These are phyloP conservation scores for Plasmodium vivax DNA, from an alignment of 169 alveolate species.

Conservation along the genomic window DNA sequence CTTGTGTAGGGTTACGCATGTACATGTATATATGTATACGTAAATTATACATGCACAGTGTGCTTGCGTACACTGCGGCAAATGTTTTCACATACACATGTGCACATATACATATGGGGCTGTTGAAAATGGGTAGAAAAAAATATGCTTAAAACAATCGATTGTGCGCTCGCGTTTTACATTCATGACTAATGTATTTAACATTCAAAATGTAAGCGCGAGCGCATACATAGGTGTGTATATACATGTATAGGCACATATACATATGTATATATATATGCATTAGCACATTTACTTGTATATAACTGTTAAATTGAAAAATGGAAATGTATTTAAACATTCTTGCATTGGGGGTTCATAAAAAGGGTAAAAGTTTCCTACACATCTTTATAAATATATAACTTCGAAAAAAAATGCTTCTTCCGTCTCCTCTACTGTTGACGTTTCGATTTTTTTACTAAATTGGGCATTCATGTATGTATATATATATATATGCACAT, in stretches of 20 bases:
- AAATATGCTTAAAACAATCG: neutral
- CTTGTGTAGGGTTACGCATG: neutral
- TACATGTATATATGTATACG: neutral
- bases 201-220: neutral
- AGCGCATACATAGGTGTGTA: neutral
- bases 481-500: neutral
- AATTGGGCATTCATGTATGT: neutral
- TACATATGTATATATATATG: neutral
- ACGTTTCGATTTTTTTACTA: neutral
- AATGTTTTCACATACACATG: neutral
- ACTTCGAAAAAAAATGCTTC: neutral
- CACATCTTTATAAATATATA: constrained; percentile 18
- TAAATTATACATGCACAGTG: constrained; percentile 6
- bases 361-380: constrained; percentile 1
- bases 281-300: neutral
- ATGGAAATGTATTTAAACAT: neutral
- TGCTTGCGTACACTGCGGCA: neutral
- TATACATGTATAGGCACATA: constrained; percentile 8
- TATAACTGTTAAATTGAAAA: constrained; percentile 16
- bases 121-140: neutral
- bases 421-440: neutral
- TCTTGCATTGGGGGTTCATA: neutral
- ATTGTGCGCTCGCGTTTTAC: neutral
- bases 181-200: neutral
- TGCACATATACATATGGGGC: neutral